Evolutionary conservation across 2,329 filamentous ascomycete genomes (phyloP), one percentile per base, ranked within the genome.

Genomic region (Fusarium goolgardi): DNA sequence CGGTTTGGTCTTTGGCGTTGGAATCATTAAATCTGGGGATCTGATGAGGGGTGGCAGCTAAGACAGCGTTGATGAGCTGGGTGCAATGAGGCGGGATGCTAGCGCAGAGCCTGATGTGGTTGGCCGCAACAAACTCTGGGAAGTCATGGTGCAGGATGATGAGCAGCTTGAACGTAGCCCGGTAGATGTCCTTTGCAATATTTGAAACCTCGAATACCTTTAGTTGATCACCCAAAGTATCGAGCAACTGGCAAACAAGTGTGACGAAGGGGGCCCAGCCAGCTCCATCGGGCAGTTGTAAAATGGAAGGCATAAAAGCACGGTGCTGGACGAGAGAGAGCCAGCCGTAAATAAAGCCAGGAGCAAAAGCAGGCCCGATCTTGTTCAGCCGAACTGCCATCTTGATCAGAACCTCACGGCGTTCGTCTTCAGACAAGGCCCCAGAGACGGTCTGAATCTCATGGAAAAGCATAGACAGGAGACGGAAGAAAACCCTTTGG

Each of bases 91-190:
- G 87, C 2, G 94, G 92, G 59, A 98, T 91, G 74, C 88, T 89
- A 71, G 91, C 90, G 80, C 91, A 94, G 53, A 99, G 87, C 70
- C 89, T 88, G 70, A 92, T 88, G 75, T 97, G 92, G 77, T 97
- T 93, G 72, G 94, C 92, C 8, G 92, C 91, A 41, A 99, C 81
- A 78, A 97, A 99, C 58, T 97, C 94, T 0, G 95, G 92, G 79
- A 93, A 98, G 78, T 99, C 96, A 75, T 98, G 96, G 71, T 97
- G 92, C 54, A 99, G 82, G 53, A 97, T 86, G 34, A 97, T 82
- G 55, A 98, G 81, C 62, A 97, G 87, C 75, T 96, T 94, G 47
- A 97, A 82, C 2, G 92, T 88, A 11, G 91, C 93, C 63, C 93
- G 90, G 78, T 97, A 97, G 64, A 97, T 88, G 55, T 95, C 92